Evolutionary conservation across 2,329 filamentous ascomycete genomes (phyloP).

Genomic region (Cladosporium colombiae): DNA sequence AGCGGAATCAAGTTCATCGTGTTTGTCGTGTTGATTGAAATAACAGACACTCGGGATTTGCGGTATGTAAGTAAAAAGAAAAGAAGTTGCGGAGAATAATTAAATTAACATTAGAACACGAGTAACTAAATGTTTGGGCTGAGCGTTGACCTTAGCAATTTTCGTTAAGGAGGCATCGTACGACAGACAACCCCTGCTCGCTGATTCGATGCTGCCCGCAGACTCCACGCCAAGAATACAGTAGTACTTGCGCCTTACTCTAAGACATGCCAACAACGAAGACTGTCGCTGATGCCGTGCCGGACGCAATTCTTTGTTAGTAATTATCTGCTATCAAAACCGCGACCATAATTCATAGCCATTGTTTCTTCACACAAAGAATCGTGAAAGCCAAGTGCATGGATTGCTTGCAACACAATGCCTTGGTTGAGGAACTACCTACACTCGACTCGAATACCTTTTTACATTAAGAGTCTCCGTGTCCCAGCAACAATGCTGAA

Average conservation of each 20-base stretch:
- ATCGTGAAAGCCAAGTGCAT: background rate
- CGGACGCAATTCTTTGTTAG: background rate
- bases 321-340: background rate
- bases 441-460: background rate
- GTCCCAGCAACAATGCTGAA: background rate
- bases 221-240: slow-evolving; percentile 19
- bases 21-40: background rate
- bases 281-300: background rate
- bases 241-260: background rate
- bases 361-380: background rate
- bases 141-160: slow-evolving; percentile 15
- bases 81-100: background rate
- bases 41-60: background rate
- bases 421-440: background rate
- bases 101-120: background rate
- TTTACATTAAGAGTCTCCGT: background rate
- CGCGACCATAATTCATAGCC: background rate
- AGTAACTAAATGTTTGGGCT: slow-evolving; percentile 1
- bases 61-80: background rate
- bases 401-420: background rate
- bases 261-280: background rate
- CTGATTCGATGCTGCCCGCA: slow-evolving; percentile 12
- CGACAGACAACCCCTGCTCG: slow-evolving; percentile 17
- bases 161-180: slow-evolving; percentile 19
- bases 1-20: slow-evolving; percentile 48